Base-by-base conservation (phyloP, 805 yeast species). In the Myxozyma melibiosi region DNA sequence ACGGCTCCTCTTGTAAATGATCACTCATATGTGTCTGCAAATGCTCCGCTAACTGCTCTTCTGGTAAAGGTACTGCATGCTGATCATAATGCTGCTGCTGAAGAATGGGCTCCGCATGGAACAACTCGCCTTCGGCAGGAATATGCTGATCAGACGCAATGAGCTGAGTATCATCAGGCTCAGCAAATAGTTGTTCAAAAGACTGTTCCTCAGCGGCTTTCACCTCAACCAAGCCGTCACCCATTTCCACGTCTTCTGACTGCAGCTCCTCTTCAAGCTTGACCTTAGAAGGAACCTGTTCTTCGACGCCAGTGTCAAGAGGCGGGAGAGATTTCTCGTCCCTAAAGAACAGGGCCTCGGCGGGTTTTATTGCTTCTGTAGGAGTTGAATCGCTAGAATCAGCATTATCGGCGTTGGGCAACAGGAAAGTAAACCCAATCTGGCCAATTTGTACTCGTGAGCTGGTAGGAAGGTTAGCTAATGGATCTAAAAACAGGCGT, bases 401-500 rank as follows among this genome's bases (percentile, higher is more conserved):
- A 25, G 35, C 13, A 25, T 40, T 27, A 2, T 55, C 40, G 22
- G 81, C 86, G 20, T 83, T 76, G 1, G 99, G 99, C 41, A 94
- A 74, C 14, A 92, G 86, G 71, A 94, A 94, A 48, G 83, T 81
- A 71, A 94, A 94, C 7, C 90, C 85, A 18, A 92, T 88, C 67
- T 90, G 96, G 9, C 97, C 98, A 39, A 94, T 89, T 71, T 94
- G 98, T 47, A 94, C 84, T 65, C 86, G 69, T 5, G 77, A 72
- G 8, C 69, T 63, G 33, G n/a, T n/a, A n/a, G 28, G 27, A 3
- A 38, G 16, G 25, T 20, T 34, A 33, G 30, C 20, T 45, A 31
- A 31, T n/a, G n/a, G n/a, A 33, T 22, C 13, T 16, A 11, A 4
- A 22, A 7, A n/a, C 16, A 16, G n/a, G 20, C 3, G 5, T 8